phyloP scores from a whole-genome alignment of 768 basidiomycete genomes.

The Mrakia frigida region DNA sequence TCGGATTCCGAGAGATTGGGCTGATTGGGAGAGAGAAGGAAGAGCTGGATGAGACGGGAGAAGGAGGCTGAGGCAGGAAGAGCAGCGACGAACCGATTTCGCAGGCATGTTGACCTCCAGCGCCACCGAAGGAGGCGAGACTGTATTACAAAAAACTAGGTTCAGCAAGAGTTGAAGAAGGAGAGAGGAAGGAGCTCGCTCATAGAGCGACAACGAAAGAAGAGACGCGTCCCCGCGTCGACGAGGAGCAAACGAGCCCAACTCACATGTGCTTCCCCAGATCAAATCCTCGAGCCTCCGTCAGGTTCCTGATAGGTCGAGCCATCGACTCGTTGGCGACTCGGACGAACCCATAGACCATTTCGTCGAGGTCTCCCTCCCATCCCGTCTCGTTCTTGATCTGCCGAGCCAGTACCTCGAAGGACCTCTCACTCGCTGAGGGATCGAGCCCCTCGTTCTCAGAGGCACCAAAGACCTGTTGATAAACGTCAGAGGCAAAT shows the following conservation, averaged over 20 bases:
- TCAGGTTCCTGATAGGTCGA: constrained; percentile 23
- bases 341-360: constrained; percentile 36
- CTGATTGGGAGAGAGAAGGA: constrained; percentile 40
- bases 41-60: background rate
- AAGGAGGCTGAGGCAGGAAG: background rate
- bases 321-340: constrained; percentile 38
- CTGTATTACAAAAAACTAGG: background rate
- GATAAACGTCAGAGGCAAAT: too few species aligned
- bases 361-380: constrained; percentile 35
- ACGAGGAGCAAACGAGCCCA: too few species aligned
- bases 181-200: too few species aligned
- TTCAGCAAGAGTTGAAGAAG: too few species aligned
- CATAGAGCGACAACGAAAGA: background rate
- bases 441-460: constrained; percentile 35
- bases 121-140: constrained; percentile 26
- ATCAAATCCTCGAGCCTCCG: constrained; percentile 27
- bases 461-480: constrained; percentile 31
- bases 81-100: constrained; percentile 39
- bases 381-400: constrained; percentile 33
- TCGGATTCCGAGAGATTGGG: constrained; percentile 74
- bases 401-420: constrained; percentile 31
- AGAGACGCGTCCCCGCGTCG: too few species aligned
- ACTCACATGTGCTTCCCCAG: constrained; percentile 21
- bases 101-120: constrained; percentile 80
- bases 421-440: constrained; percentile 26